Base-by-base conservation (phyloP, 352 stramenopile species). In the Peronospora destructor region DNA sequence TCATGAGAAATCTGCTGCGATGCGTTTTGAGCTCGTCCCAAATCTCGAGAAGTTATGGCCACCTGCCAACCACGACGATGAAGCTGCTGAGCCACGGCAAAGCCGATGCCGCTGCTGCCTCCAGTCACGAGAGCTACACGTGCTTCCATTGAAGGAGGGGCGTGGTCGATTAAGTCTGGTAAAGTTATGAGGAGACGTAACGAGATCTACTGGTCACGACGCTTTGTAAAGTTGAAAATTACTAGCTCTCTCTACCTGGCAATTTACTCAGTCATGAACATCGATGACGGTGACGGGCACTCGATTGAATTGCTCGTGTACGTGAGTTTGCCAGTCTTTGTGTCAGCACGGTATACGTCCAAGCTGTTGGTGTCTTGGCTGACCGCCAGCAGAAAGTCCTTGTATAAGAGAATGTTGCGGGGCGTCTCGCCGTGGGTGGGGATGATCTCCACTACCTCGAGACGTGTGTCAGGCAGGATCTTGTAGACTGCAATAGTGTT, bases 21-120 rank as follows among this genome's bases (percentile, higher is more conserved):
- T 0, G 82, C 78, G 29, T 72, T 53, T 25, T 78, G 54, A 7
- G 81, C 78, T 10, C 82, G 75, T 17, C 51, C 33, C 21, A 83
- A 37, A n/a, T 78, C 61, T 0, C 78, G 71, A 29, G 76, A 89
- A 10, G 82, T 90, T 42, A 91, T 58, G 6, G 82, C 82, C 26
- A 90, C 82, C 26, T 66, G 57, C 79, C 78, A 92, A 19, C 79
- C 82, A 23, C 68, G 51, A 23, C 25, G 56, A 49, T 84, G 66
- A 37, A 92, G 73, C 61, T 86, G 66, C 41, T 65, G 62, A 14
- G 79, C 78, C 21, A 92, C 62, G 8, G 78, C 76, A 33, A 87
- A 79, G 54, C 82, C 82, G 47, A 92, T 92, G 57, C 82, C 82
- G 25, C 76, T 67, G 45, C 79, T 92, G 14, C 78, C 82, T 47